Percentiles rank a stretch among this genome's conserved stretches.
Evolutionary conservation across 768 basidiomycete species (phyloP).

Genomic region (Xerocomus brunneocitrinus): DNA sequence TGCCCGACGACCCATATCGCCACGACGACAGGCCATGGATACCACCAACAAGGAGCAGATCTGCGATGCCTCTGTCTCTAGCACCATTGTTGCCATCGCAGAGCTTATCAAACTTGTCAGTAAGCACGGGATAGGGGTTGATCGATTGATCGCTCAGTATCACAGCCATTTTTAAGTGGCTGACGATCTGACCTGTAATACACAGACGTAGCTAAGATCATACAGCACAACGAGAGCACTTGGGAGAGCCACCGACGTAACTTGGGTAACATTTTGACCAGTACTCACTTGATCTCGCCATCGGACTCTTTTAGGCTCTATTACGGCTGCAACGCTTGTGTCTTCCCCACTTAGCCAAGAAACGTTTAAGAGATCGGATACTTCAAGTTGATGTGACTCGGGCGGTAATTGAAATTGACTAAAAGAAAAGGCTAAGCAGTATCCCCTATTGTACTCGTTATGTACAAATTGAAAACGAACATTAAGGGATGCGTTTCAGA

Average conservation of each 20-base stretch:
- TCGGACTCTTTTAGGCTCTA: background rate
- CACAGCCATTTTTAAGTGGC: too few relatives aligned
- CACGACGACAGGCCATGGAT: background rate
- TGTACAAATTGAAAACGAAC: background rate
- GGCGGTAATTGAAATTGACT: background rate
- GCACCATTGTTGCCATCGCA: background rate
- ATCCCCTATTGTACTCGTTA: background rate
- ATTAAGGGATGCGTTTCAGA: background rate
- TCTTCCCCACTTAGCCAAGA: background rate
- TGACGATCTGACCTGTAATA: too few relatives aligned
- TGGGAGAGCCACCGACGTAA: background rate
- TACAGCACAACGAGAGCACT: background rate
- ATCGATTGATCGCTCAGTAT: too few relatives aligned
- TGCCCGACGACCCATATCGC: background rate
- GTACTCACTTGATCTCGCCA: background rate
- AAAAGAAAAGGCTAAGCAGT: background rate
- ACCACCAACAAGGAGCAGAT: background rate
- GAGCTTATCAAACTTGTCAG: background rate
- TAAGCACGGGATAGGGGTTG: too few relatives aligned
- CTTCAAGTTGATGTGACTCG: background rate
- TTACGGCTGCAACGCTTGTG: background rate
- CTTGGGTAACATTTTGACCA: too few relatives aligned
- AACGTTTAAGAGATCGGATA: background rate
- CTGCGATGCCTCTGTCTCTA: background rate
- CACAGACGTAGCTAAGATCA: background rate